Conservation (phyloP, 768 basidiomycete genomes). For the Kwoniella sp. region DNA sequence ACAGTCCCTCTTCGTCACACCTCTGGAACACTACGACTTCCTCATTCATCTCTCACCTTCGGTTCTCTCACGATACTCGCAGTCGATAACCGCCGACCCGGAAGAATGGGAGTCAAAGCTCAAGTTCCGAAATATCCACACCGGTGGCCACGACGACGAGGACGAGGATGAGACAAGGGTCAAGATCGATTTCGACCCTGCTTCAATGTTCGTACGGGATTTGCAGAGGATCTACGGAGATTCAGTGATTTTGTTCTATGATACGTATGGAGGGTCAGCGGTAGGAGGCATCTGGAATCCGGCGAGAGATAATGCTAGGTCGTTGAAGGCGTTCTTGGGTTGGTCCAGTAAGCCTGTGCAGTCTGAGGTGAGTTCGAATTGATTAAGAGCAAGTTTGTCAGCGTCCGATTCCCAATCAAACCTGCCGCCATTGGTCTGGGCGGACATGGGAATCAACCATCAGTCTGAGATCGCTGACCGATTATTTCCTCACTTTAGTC, state of each 20-base stretch:
- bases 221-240: constrained; percentile 74
- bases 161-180: constrained; percentile 17
- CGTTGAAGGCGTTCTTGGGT: constrained; percentile 79
- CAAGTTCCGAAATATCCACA: constrained; percentile 34
- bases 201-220: constrained; percentile 66
- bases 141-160: constrained; percentile 16
- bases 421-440: too few species aligned
- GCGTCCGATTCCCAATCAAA: too few species aligned
- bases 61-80: constrained; percentile 70
- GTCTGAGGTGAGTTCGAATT: constrained; percentile 32
- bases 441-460: too few species aligned
- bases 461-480: constrained; percentile 11
- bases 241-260: constrained; percentile 80
- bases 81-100: constrained; percentile 65
- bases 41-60: constrained; percentile 71
- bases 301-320: constrained; percentile 61
- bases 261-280: constrained; percentile 72
- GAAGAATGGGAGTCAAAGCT: constrained; percentile 54
- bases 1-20: constrained; percentile 82
- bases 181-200: constrained; percentile 80
- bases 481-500: constrained; percentile 57
- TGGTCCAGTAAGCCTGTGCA: constrained; percentile 69
- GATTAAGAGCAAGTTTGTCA: too few species aligned
- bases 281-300: constrained; percentile 90
- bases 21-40: constrained; percentile 81